A percentile compares a stretch with the other conserved stretches of the same genome.
Conservation (phyloP, 768 basidiomycete genomes). For the Hirschioporus abietinus region DNA sequence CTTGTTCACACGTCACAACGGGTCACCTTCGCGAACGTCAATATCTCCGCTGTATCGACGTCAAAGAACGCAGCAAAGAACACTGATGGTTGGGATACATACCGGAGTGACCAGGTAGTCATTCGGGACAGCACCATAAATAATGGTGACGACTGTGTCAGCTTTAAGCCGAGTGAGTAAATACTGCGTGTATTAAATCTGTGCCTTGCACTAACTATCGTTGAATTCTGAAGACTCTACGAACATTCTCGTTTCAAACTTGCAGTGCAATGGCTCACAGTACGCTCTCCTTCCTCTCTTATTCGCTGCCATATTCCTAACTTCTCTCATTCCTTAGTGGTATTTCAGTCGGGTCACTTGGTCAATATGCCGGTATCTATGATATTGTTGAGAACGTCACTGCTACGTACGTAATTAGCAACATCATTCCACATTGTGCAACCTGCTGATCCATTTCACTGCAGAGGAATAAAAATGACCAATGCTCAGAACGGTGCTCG, state of each 20-base stretch:
- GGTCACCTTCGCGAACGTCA: constrained; percentile 36
- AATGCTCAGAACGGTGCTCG: constrained; percentile 48
- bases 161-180: constrained; percentile 46
- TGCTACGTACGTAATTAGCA: constrained; percentile 30
- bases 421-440: background rate
- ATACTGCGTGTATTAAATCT: background rate
- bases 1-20: constrained; percentile 39
- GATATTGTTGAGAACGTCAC: constrained; percentile 42
- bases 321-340: constrained; percentile 27
- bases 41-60: constrained; percentile 30
- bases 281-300: constrained; percentile 20
- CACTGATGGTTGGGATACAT: constrained; percentile 46
- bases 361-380: constrained; percentile 35
- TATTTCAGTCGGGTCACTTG: constrained; percentile 45
- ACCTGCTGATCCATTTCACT: background rate
- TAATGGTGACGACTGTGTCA: constrained; percentile 39
- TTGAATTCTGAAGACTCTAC: constrained; percentile 29
- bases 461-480: constrained; percentile 35
- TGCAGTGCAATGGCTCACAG: constrained; percentile 41
- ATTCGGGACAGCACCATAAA: constrained; percentile 33
- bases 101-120: constrained; percentile 29
- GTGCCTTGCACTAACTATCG: background rate
- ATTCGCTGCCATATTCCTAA: background rate
- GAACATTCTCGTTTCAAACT: constrained; percentile 33
- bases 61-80: constrained; percentile 29